Base-by-base conservation (phyloP, 225 moss, liverwort and hornwort genomes). In the Bryum argenteum region DNA sequence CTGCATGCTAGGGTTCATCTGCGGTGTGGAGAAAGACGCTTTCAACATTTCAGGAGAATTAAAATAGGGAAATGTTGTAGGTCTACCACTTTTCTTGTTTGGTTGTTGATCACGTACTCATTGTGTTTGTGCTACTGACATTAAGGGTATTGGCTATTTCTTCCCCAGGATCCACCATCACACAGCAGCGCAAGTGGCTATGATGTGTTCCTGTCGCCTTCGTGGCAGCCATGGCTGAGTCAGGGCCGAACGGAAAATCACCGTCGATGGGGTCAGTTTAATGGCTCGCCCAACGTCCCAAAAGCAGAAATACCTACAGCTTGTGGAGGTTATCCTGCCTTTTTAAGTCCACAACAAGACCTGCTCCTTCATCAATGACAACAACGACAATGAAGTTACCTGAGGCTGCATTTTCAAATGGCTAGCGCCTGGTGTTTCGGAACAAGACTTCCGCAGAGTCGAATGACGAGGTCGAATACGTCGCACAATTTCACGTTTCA, bases 351-450 rank as follows among this genome's bases (percentile, higher is more conserved):
- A n/a, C 78, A 81, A 53, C 84, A 87, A 71, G 83, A 87, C 37
- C 63, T 84, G 67, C 84, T 87, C 50, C 87, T 87, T 43, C 84
- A 87, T 79, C 81, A 87, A 78, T 87, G 74, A 87, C 58, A 47
- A 48, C 48, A 6, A 33, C 33, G 33, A 33, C 33, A 33, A 33
- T 33, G 33, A 28, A 6, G 1, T 6, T 33, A 12, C 58, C 58
- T 50, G 58, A 22, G 69, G 61, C 69, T 75, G 61, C 65, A 71
- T 54, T 52, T 52, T 66, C 43, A 38, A n/a, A n/a, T 59, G 58
- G 55, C 69, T 68, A 63, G 66, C 58, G 37, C 72, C 69, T 72
- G 38, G 68, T 26, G 2, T 12, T 65, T 19, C 57, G 40, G 61
- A 62, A 62, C 41, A 65, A 40, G 66, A 65, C 15, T 48, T 63